phyloP scores from a whole-genome alignment of 306 rosid genomes.

The Sechiopsis laciniata region DNA sequence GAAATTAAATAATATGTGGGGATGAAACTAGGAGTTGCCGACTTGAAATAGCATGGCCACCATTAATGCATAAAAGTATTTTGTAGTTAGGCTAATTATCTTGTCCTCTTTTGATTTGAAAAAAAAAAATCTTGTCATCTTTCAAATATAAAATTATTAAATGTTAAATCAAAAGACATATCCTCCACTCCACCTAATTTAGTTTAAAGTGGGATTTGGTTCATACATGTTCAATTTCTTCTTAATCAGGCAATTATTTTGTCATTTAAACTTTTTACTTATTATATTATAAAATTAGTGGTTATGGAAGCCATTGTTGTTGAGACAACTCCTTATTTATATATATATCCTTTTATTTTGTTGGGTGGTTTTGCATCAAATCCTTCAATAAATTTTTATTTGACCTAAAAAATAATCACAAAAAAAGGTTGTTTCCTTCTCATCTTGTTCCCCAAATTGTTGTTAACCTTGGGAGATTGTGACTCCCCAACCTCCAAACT shows the following conservation, averaged over 20 bases:
- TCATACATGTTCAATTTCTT: neutral
- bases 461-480: neutral
- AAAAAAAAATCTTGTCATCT: neutral
- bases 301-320: neutral
- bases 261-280: neutral
- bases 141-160: neutral
- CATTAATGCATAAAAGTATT: neutral
- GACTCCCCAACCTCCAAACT: constrained; percentile 9
- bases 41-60: neutral
- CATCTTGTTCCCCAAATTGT: neutral
- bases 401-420: neutral
- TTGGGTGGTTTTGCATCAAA: neutral
- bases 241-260: neutral
- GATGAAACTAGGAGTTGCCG: neutral
- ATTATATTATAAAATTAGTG: neutral
- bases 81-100: neutral
- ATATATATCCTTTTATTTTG: neutral
- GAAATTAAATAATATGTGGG: neutral
- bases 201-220: neutral
- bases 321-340: neutral
- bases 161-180: neutral
- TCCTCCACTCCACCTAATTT: neutral
- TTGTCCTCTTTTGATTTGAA: neutral
- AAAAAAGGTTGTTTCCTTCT: neutral
- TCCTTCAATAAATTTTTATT: neutral